These are phyloP conservation scores for Apiospora aurea DNA, from an alignment of 2,329 filamentous ascomycete genomes.

Conservation along the genomic window DNA sequence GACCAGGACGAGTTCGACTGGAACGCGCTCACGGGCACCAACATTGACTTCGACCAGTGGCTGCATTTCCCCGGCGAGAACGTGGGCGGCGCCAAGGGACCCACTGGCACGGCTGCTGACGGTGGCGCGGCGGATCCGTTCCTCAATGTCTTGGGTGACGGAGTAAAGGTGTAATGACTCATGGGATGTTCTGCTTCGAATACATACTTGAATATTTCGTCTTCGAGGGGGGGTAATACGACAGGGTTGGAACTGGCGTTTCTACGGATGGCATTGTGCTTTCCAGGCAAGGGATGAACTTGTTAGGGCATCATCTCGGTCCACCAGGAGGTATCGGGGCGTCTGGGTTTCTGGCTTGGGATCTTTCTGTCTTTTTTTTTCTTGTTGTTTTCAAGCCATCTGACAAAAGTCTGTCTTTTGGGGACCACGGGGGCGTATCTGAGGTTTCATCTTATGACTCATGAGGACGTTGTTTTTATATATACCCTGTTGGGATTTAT, in stretches of 20 bases:
- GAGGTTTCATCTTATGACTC: conserved; percentile 17
- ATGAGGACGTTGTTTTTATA: conserved; percentile 16
- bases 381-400: background rate
- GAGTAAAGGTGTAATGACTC: background rate
- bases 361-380: background rate
- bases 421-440: conserved; percentile 5
- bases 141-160: conserved; percentile 23
- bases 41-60: conserved; percentile 66
- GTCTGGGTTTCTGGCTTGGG: background rate
- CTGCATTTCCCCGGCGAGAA: conserved; percentile 62
- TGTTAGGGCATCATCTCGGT: conserved; percentile 11
- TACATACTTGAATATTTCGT: background rate
- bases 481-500: conserved; percentile 20
- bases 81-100: conserved; percentile 42
- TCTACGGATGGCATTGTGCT: background rate
- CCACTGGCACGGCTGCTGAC: conserved; percentile 24
- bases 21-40: conserved; percentile 58
- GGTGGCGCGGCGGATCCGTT: conserved; percentile 1
- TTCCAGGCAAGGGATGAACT: background rate
- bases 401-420: conserved; percentile 14
- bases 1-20: conserved; percentile 60
- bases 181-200: background rate
- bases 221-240: background rate
- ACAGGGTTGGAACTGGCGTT: background rate
- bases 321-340: background rate